phyloP scores from a whole-genome alignment of 2,329 filamentous ascomycete species.

The Exophiala calicioides region DNA sequence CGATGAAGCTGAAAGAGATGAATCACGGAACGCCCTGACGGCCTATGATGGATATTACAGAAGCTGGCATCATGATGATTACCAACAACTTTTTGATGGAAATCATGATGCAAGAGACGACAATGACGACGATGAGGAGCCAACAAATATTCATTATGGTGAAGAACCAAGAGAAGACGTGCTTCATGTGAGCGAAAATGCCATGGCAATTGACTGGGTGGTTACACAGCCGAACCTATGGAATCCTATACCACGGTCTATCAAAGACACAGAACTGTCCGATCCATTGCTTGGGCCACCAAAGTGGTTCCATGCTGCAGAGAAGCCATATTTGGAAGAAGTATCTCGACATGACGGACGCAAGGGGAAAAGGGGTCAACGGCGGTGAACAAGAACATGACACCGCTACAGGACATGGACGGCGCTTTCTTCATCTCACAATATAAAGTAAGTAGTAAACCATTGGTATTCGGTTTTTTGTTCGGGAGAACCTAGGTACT shows the following conservation, averaged over 20 bases:
- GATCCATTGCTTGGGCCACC: background rate
- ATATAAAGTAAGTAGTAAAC: no score
- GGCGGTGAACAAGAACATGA: no score
- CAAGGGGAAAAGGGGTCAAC: no score
- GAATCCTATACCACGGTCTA: background rate
- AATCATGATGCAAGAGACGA: background rate
- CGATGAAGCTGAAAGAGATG: background rate
- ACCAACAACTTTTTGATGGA: background rate
- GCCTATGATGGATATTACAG: slow-evolving; percentile 2
- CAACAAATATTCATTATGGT: background rate
- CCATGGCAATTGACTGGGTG: background rate
- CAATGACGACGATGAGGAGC: background rate
- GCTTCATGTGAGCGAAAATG: background rate
- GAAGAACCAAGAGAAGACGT: background rate
- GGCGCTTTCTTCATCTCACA: no score
- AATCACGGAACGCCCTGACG: background rate
- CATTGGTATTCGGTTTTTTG: no score
- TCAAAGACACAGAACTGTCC: slow-evolving; percentile 7
- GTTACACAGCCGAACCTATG: background rate
- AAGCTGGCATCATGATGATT: slow-evolving; percentile 1
- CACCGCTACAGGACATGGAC: no score
- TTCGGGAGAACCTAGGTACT: no score
- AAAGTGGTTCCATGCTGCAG: slow-evolving; percentile 2
- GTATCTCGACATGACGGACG: no score
- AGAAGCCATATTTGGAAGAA: slow-evolving; percentile 11